These are phyloP conservation scores for Solanum ossicruentum DNA, from an alignment of 257 asterid genomes.

Conservation along the genomic window DNA sequence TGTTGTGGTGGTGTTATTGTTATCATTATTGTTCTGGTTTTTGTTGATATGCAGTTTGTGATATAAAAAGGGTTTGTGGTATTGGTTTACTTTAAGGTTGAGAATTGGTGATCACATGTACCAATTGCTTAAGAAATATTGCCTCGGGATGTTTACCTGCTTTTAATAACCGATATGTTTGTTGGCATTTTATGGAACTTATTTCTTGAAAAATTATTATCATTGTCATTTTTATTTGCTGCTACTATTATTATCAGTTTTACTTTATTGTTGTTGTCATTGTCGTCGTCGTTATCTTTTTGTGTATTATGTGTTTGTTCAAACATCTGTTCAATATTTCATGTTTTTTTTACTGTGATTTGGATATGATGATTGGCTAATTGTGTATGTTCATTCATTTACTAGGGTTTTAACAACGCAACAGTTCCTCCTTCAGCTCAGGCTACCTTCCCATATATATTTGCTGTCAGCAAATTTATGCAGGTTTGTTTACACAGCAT, in stretches of 20 bases:
- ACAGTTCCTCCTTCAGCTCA: constrained; percentile 90
- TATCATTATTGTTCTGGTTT: neutral
- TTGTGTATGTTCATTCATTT: neutral
- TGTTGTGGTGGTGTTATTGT: neutral
- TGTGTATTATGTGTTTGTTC: neutral
- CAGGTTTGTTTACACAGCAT: constrained; percentile 41
- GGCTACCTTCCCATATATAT: constrained; percentile 82
- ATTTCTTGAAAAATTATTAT: neutral
- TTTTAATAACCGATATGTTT: neutral
- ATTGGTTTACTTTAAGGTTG: neutral
- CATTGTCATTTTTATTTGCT: neutral
- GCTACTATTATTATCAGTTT: neutral
- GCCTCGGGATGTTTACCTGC: neutral
- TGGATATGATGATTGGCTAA: neutral
- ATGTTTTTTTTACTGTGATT: neutral
- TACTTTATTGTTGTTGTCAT: neutral
- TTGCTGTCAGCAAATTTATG: constrained; percentile 88
- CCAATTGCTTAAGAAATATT: neutral
- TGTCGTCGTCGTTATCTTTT: neutral
- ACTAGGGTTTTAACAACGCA: constrained; percentile 71
- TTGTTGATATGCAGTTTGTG: neutral
- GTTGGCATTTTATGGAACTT: neutral
- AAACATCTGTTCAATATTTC: neutral
- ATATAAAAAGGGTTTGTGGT: neutral
- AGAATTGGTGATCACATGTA: neutral